Percentiles rank a stretch among this genome's conserved stretches.
These are phyloP conservation scores for Backusella westeae DNA, from an alignment of 192 early-diverging fungal species.

Conservation along the genomic window DNA sequence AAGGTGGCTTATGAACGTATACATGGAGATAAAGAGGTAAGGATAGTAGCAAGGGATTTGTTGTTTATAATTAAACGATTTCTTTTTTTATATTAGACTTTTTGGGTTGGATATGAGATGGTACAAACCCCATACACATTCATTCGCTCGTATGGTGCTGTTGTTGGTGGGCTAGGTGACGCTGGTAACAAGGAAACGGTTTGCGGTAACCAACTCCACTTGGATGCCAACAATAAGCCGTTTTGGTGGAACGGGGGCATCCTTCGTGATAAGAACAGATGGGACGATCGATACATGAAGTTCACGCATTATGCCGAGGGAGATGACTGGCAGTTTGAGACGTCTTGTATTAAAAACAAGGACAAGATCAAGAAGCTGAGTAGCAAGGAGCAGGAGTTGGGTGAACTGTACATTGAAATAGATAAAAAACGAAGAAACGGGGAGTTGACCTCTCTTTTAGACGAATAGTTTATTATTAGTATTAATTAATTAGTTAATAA, in stretches of 20 bases:
- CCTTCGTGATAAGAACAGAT: conserved; percentile 45
- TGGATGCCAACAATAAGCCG: conserved; percentile 37
- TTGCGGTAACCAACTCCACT: conserved; percentile 46
- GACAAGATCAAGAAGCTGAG: conserved; percentile 20
- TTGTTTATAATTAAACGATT: background rate
- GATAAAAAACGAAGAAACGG: conserved; percentile 16
- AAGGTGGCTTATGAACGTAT: conserved; percentile 42
- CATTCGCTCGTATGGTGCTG: conserved; percentile 45
- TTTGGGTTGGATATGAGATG: conserved; percentile 66
- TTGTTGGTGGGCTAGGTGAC: conserved; percentile 48
- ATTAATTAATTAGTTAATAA: conserved; percentile 13
- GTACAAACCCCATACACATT: conserved; percentile 53
- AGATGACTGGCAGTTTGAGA: conserved; percentile 44
- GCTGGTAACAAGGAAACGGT: conserved; percentile 28
- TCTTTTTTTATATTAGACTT: conserved; percentile 27
- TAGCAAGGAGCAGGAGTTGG: conserved; percentile 5
- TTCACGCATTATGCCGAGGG: conserved; percentile 40
- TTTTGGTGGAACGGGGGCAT: conserved; percentile 57
- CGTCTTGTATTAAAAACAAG: conserved; percentile 38
- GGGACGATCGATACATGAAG: conserved; percentile 31
- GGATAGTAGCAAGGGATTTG: background rate
- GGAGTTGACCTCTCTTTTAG: background rate
- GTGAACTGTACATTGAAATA: conserved; percentile 11
- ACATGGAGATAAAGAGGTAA: conserved; percentile 67
- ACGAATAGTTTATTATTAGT: background rate